Conservation (phyloP, 345 rosid genomes). For the Odontarrhena argentea region DNA sequence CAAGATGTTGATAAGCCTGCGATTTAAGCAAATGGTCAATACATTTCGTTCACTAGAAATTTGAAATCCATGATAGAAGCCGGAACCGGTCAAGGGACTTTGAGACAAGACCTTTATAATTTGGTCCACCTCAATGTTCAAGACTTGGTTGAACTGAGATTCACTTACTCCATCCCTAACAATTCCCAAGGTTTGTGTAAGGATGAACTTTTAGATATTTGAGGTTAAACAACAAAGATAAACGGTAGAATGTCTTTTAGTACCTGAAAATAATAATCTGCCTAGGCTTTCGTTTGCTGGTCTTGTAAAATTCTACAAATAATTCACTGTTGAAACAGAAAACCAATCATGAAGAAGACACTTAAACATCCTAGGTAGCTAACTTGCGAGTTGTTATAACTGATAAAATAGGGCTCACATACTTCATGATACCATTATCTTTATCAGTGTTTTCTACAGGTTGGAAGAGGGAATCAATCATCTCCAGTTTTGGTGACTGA, state of each 20-base stretch:
- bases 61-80: constrained; percentile 21
- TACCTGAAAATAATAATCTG: constrained; percentile 90
- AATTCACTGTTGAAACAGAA: constrained; percentile 56
- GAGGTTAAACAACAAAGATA: background rate
- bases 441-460: constrained; percentile 53
- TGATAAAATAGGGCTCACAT: constrained; percentile 28
- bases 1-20: constrained; percentile 81
- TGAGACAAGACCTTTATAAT: constrained; percentile 60
- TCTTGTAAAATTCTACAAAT: constrained; percentile 61
- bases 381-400: background rate
- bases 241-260: background rate
- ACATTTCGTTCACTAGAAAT: constrained; percentile 8
- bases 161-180: constrained; percentile 89
- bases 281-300: constrained; percentile 66
- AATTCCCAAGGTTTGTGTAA: constrained; percentile 18
- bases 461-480: constrained; percentile 82
- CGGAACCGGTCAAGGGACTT: constrained; percentile 8
- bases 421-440: constrained; percentile 90
- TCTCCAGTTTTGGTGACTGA: constrained; percentile 81
- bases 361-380: constrained; percentile 1
- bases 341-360: constrained; percentile 8
- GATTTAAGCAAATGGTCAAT: constrained; percentile 1
- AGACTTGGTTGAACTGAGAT: constrained; percentile 84
- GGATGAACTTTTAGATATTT: constrained; percentile 1
- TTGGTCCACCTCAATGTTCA: constrained; percentile 83